phyloP scores from a whole-genome alignment of 108 stramenopile species.

The Skeletonema marinoi region DNA sequence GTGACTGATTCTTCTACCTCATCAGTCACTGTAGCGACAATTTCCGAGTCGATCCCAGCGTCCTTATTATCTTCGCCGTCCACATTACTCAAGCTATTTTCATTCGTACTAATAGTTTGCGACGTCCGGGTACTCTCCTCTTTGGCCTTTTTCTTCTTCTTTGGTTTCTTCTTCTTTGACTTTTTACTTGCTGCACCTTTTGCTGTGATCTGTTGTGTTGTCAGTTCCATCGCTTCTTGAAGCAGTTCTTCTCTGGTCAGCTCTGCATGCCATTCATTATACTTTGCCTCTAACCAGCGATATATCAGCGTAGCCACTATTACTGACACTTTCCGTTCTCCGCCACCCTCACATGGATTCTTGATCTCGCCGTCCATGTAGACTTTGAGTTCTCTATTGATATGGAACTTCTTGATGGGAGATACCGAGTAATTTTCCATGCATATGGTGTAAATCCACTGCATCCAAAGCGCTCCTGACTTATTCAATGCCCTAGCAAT shows the following conservation, averaged over 20 bases:
- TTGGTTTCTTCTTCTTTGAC: constrained; percentile 44
- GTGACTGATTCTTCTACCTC: neutral
- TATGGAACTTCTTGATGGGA: neutral
- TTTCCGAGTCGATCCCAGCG: neutral
- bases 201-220: neutral
- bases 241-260: constrained; percentile 68
- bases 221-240: constrained; percentile 32
- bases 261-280: constrained; percentile 81
- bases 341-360: constrained; percentile 43
- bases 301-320: constrained; percentile 65
- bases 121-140: constrained; percentile 38
- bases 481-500: constrained; percentile 7
- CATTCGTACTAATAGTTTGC: neutral
- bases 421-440: constrained; percentile 18
- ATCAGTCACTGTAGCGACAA: neutral
- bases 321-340: constrained; percentile 57
- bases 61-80: neutral
- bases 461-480: constrained; percentile 19
- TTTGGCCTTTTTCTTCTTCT: constrained; percentile 48
- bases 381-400: constrained; percentile 24
- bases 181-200: constrained; percentile 15
- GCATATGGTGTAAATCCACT: constrained; percentile 36
- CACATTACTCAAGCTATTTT: neutral
- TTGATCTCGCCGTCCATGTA: constrained; percentile 22
- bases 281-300: constrained; percentile 65